A percentile compares a stretch with the other conserved stretches of the same genome.
phyloP scores from a whole-genome alignment of 1,284 basidiomycete genomes.

The Ceratobasidium papillatum region DNA sequence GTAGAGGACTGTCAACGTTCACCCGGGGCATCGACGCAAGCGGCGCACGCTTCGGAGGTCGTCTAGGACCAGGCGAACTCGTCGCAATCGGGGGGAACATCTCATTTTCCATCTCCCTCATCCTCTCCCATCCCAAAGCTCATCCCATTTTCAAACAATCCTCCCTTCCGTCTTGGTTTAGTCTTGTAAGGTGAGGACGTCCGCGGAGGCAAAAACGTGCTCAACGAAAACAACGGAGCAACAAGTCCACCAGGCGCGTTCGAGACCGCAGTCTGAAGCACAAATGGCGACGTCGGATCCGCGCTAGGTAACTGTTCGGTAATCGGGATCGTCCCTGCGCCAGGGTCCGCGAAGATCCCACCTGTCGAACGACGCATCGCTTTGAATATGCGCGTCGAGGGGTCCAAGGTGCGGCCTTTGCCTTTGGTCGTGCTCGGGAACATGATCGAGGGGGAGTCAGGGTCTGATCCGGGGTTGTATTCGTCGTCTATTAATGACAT shows the following conservation, averaged over 20 bases:
- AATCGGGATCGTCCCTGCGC: slow-evolving; percentile 20
- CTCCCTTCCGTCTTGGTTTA: background rate
- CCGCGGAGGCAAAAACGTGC: slow-evolving; percentile 24
- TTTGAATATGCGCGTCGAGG: slow-evolving; percentile 24
- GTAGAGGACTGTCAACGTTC: background rate
- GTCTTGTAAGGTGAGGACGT: slow-evolving; percentile 36
- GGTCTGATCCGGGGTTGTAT: slow-evolving; percentile 32
- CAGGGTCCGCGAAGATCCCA: slow-evolving; percentile 35
- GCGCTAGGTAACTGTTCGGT: slow-evolving; percentile 27
- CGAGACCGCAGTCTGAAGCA: slow-evolving; percentile 4
- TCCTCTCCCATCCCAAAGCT: slow-evolving; percentile 1
- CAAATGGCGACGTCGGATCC: slow-evolving; percentile 32
- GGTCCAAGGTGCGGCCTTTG: slow-evolving; percentile 18
- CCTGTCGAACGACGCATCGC: background rate
- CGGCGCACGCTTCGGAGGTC: slow-evolving; percentile 4
- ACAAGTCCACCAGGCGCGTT: slow-evolving; percentile 23
- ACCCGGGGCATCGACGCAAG: slow-evolving; percentile 2
- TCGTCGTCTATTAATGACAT: slow-evolving; percentile 36
- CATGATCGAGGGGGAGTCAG: slow-evolving; percentile 18
- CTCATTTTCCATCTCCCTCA: slow-evolving; percentile 8
- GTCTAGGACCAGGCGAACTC: slow-evolving; percentile 27
- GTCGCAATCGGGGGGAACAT: slow-evolving; percentile 36
- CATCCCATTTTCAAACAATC: slow-evolving; percentile 38
- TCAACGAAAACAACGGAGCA: slow-evolving; percentile 19
- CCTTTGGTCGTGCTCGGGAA: slow-evolving; percentile 18